Evolutionary conservation across 2,329 filamentous ascomycete genomes (phyloP), one percentile per base, ranked within the genome.

Genomic region (Fusarium sp.): DNA sequence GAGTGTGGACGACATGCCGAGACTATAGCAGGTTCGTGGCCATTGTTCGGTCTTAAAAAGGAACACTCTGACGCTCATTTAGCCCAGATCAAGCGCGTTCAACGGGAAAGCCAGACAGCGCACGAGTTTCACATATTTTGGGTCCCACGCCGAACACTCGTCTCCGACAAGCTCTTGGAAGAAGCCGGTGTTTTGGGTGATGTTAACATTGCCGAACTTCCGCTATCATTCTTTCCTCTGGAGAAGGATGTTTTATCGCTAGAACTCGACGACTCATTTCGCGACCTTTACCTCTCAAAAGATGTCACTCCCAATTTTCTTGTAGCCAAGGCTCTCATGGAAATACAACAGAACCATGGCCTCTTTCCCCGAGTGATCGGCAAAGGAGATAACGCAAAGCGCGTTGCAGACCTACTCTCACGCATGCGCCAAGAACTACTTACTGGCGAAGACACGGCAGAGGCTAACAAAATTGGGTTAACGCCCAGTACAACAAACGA

Each of bases 111-210:
- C 73, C 90, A 92, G 71, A 91, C 89, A 42, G 91, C 93, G 66
- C 95, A 99, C 84, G 94, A 99, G 70, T 97, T 98, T 73, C 94
- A 93, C 62, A 90, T 99, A 68, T 94, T 97, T 73, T 98, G 95
- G 91, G 91, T 96, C 37, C 94, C 96, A 6, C 88, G 95, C 54
- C 90, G 95, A 60, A 98, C 95, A 4, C 81, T 96, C 50, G 89
- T 98, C 50, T 95, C 92, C 67, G 93, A 98, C 74, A 89, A 93
- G 72, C 85, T 98, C 44, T 82, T 99, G 35, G 95, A 99, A 76
- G 93, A 97, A 72, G 90, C 92, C 35, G 95, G 94, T 23, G 92
- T 99, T 13, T 83, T 97, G 44, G 96, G 95, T 54, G 95, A 99
- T 74, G 90, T 93, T 61, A 97, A 87, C 71, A 89, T 98, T 65